Evolutionary conservation across 2,329 filamentous ascomycete genomes (phyloP).

Genomic region (Trichoderma citrinoviride): DNA sequence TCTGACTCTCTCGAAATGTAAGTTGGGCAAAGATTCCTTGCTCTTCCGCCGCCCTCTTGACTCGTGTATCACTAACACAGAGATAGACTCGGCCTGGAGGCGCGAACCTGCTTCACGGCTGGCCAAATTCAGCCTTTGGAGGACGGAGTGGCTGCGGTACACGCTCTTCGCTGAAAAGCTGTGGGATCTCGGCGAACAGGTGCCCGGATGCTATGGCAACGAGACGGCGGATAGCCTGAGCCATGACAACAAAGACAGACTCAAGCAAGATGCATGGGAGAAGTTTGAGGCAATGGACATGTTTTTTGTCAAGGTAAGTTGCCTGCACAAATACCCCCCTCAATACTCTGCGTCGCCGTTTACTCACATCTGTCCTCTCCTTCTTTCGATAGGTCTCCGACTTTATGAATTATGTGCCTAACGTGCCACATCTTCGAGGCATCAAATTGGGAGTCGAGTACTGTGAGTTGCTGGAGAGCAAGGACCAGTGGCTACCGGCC

Average conservation of each 20-base stretch:
- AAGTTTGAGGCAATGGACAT: slow-evolving; percentile 58
- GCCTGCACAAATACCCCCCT: background rate
- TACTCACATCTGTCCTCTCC: background rate
- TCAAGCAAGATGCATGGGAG: slow-evolving; percentile 50
- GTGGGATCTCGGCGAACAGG: slow-evolving; percentile 52
- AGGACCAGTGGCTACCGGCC: slow-evolving; percentile 44
- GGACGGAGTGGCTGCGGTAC: slow-evolving; percentile 56
- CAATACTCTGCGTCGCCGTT: background rate
- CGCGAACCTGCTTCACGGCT: slow-evolving; percentile 51
- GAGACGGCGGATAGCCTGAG: slow-evolving; percentile 45
- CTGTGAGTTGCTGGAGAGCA: slow-evolving; percentile 55
- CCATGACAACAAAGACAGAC: slow-evolving; percentile 44
- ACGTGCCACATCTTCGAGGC: slow-evolving; percentile 56
- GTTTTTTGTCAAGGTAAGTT: slow-evolving; percentile 64
- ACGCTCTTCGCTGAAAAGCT: slow-evolving; percentile 50
- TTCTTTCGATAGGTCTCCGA: slow-evolving; percentile 53
- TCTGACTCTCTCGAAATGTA: slow-evolving; percentile 57
- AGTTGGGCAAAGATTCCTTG: slow-evolving; percentile 31
- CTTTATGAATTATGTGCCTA: slow-evolving; percentile 57
- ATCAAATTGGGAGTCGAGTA: slow-evolving; percentile 58
- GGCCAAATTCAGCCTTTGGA: slow-evolving; percentile 60
- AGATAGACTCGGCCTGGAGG: slow-evolving; percentile 57
- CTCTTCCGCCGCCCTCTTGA: background rate
- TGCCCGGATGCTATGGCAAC: slow-evolving; percentile 51
- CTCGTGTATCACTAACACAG: background rate